A percentile compares a stretch with the other conserved stretches of the same genome.
These are phyloP conservation scores for Kwoniella botswanensis DNA, from an alignment of 768 basidiomycete genomes.

Conservation along the genomic window DNA sequence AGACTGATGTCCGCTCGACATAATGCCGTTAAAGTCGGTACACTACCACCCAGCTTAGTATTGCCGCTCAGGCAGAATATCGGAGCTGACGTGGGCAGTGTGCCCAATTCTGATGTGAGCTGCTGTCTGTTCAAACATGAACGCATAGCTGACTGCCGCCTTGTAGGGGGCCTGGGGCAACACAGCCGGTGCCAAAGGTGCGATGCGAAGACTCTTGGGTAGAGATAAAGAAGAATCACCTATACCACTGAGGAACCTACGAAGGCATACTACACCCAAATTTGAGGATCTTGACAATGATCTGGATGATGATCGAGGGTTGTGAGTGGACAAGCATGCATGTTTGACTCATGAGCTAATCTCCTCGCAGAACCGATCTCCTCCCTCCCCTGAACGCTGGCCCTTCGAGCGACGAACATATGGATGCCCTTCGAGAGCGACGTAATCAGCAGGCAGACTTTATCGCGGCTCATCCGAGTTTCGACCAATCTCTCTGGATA, in stretches of 20 bases:
- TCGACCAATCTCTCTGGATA: constrained; percentile 87
- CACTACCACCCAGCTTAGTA: constrained; percentile 72
- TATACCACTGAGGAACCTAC: constrained; percentile 21
- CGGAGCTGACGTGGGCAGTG: constrained; percentile 49
- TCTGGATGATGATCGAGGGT: constrained; percentile 44
- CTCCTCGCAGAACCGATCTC: constrained; percentile 39
- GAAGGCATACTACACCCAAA: constrained; percentile 15
- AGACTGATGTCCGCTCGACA: constrained; percentile 77
- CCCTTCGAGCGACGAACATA: constrained; percentile 37
- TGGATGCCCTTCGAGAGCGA: constrained; percentile 71
- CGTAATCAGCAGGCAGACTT: constrained; percentile 82
- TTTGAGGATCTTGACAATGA: constrained; percentile 31
- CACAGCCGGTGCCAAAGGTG: constrained; percentile 30
- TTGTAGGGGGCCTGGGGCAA: constrained; percentile 15
- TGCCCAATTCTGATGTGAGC: constrained; percentile 28
- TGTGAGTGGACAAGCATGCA: constrained; percentile 30
- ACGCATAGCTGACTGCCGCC: neutral
- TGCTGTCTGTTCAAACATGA: no score
- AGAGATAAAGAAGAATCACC: constrained; percentile 30
- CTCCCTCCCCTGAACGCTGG: constrained; percentile 41
- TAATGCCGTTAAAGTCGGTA: constrained; percentile 72
- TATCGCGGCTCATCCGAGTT: constrained; percentile 83
- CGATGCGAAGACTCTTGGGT: constrained; percentile 45
- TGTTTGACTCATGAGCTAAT: constrained; percentile 15
- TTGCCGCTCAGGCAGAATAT: constrained; percentile 79